Conservation (phyloP, 768 basidiomycete species). For the Megacollybia marginata region DNA sequence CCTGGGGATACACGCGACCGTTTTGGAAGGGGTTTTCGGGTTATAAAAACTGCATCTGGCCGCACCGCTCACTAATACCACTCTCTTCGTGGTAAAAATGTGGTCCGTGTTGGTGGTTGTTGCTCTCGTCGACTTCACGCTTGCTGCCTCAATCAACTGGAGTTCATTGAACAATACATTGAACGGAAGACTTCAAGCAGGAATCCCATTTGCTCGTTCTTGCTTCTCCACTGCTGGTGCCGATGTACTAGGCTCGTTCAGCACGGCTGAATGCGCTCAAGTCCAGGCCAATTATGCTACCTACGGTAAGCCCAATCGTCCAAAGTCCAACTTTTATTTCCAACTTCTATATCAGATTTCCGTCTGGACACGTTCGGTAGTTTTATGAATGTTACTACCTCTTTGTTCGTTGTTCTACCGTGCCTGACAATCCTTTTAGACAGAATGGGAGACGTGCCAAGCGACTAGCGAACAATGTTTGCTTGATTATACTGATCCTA, state of each 20-base stretch:
- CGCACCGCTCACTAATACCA: too few relatives aligned
- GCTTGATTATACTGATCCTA: conserved; percentile 20
- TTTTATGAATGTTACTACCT: not conserved
- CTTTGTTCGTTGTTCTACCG: not conserved
- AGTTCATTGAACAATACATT: not conserved
- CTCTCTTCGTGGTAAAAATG: too few relatives aligned
- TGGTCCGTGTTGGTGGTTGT: too few relatives aligned
- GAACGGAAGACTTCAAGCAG: not conserved
- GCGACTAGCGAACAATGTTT: conserved; percentile 22
- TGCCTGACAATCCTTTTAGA: not conserved
- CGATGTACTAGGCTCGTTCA: not conserved
- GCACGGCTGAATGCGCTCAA: not conserved
- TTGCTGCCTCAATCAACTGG: not conserved
- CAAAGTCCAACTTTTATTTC: not conserved
- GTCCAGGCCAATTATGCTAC: not conserved
- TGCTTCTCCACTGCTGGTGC: not conserved
- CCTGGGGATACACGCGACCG: too few relatives aligned
- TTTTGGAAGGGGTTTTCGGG: too few relatives aligned
- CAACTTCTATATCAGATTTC: not conserved
- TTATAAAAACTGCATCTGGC: too few relatives aligned
- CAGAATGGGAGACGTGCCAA: conserved; percentile 37
- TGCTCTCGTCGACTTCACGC: too few relatives aligned
- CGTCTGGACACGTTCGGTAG: not conserved
- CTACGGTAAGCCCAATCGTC: not conserved
- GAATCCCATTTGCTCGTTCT: not conserved